Evolutionary conservation across 441 rosid species (phyloP), one percentile per base, ranked within the genome.

Genomic region (Geranium incanum): DNA sequence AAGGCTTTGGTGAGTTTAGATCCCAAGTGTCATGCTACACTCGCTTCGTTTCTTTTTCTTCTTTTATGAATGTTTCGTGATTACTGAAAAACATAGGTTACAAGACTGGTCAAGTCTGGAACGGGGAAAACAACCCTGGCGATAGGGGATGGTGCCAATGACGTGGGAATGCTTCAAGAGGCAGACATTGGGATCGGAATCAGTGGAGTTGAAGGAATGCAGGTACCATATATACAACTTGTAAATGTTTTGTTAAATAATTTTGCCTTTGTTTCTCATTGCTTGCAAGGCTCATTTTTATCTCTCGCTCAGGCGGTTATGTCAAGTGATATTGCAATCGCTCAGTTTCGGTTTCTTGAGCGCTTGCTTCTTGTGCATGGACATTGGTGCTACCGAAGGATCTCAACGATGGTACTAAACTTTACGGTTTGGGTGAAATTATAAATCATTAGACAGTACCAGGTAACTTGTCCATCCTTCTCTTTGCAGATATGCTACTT

Each of bases 141-240:
- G 0, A 86, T 88, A 11, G 93, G 93, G 0, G 93, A 88, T 75
- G 94, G 94, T 63, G 94, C 94, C 0, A 87, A 88, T 38, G 94
- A 88, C 77, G 94, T 87, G 16, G 94, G 94, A 73, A 88, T 88
- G 94, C 91, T 88, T 73, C 94, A 86, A 82, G 91, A 88, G 77
- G 94, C 94, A 33, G 94, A 88, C 74, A 82, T 88, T 65, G 94
- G 94, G 33, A 28, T 28, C 33, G 33, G 33, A 28, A 28, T 28
- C 33, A 28, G 33, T 28, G 69, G 91, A 33, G 91, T 85, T 12
- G 94, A 88, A 85, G 94, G 94, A 74, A 88, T 88, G 94, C 80
- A 84, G 84, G 86, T 84, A 41, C 50, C 57, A 41, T 70, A 21
- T 21, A 21, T 21, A 23, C 18, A 73, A 69, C 41, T 28, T 28